A percentile compares a stretch with the other conserved stretches of the same genome.
phyloP scores from a whole-genome alignment of 2,329 filamentous ascomycete genomes.

The Cytospora schulzeri region DNA sequence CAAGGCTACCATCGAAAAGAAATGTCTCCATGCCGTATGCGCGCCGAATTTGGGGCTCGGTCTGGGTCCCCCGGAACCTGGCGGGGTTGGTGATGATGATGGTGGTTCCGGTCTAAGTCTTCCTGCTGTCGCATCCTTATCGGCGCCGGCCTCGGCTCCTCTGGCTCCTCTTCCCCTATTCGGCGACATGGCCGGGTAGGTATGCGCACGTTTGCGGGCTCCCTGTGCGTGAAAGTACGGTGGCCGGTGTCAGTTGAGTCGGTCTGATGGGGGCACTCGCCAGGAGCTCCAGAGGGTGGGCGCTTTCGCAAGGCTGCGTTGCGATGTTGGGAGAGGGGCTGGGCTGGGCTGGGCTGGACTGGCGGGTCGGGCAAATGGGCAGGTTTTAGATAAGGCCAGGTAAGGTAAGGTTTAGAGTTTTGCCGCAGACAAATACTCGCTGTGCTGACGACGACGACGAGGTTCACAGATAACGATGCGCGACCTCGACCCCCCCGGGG shows the following conservation, averaged over 20 bases:
- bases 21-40: constrained; percentile 28
- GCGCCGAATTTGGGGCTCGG: constrained; percentile 26
- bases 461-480: neutral
- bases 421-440: neutral
- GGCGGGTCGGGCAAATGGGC: neutral
- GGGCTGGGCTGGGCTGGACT: neutral
- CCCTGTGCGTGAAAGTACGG: constrained; percentile 10
- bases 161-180: constrained; percentile 1
- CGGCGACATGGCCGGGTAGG: constrained; percentile 24
- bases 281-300: neutral
- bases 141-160: constrained; percentile 4
- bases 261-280: neutral
- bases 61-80: constrained; percentile 15
- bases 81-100: constrained; percentile 11
- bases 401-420: neutral
- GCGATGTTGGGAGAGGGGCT: neutral
- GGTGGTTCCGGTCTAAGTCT: neutral
- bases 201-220: constrained; percentile 24
- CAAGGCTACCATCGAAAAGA: constrained; percentile 27
- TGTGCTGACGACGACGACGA: neutral
- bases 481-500: neutral
- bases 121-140: constrained; percentile 9
- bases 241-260: constrained; percentile 11
- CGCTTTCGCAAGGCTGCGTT: neutral
- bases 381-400: constrained; percentile 1